Base-by-base conservation (phyloP, 768 basidiomycete species). In the Xanthoconium stramineum region DNA sequence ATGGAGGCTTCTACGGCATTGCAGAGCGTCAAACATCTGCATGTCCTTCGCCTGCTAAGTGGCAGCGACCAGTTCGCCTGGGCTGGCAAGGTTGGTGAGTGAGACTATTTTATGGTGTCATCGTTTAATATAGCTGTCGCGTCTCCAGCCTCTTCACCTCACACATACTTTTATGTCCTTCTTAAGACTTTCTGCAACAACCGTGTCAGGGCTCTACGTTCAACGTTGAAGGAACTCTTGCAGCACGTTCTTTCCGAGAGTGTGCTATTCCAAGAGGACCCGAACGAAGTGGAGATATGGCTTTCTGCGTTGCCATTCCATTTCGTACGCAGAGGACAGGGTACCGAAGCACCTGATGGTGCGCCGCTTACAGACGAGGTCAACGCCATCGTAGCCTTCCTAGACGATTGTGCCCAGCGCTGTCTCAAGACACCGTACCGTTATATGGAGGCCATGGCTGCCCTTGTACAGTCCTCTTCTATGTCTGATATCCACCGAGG, bases 341-440 rank as follows among this genome's bases (percentile, higher is more conserved):
- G 70, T 29, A 71, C 75, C 1, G 68, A 77, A 56, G 71, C 81
- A 3, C 82, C 82, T 2, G 83, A 88, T 55, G 81, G 78, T 5
- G 71, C 78, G 0, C 66, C 75, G 6, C 73, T 88, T 20, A 76
- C 74, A 2, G 82, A 82, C 44, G 89, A 88, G 71, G 74, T 75
- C 12, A 77, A 79, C 7, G 75, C 77, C 42, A 81, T 86, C 29
- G 73, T 88, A 17, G 55, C 71, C 0, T 94, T 97, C 73, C 63
- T 97, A 12, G 95, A 98, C 60, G 92, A 94, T 49, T 96, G 93
- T 65, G 78, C 89, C 3, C 86, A 88, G 55, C 79, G 91, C 17
- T 94, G 88, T 61, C 66, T 87, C 59, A 92, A 89, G 70, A 88
- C 87, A 3, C 91, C 93, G 0, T 90, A 94, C 68, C 81, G 83